phyloP scores from a whole-genome alignment of 768 basidiomycete genomes.

The Russula compacta region DNA sequence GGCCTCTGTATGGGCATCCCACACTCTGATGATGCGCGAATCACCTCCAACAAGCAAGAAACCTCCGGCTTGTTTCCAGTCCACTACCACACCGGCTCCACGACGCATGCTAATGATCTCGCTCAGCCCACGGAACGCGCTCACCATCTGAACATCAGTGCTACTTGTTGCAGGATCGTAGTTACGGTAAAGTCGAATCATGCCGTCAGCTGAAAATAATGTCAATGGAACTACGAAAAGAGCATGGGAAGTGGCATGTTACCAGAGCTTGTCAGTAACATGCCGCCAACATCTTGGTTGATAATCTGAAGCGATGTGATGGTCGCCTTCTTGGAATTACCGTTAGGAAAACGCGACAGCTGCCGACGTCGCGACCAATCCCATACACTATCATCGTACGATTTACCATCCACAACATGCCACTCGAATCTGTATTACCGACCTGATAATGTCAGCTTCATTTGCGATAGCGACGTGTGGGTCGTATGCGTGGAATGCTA shows the following conservation, averaged over 20 bases:
- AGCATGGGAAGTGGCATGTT: conserved; percentile 1
- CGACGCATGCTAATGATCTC: conserved; percentile 68
- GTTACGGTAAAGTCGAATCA: conserved; percentile 85
- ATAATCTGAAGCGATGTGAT: conserved; percentile 88
- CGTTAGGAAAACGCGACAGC: conserved; percentile 80
- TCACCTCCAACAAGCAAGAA: conserved; percentile 87
- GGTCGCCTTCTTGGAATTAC: conserved; percentile 69
- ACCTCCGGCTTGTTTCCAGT: conserved; percentile 89
- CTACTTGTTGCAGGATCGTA: conserved; percentile 70
- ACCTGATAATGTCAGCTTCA: conserved; percentile 83
- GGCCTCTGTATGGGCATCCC: conserved; percentile 91
- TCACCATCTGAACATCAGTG: conserved; percentile 81
- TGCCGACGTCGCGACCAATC: conserved; percentile 83
- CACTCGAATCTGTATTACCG: conserved; percentile 17
- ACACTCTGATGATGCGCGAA: conserved; percentile 77
- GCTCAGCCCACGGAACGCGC: conserved; percentile 82
- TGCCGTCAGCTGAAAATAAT: conserved; percentile 64
- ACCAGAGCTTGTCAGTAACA: conserved; percentile 85
- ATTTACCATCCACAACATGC: conserved; percentile 9
- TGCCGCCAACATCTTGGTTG: conserved; percentile 90
- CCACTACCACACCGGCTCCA: conserved; percentile 77
- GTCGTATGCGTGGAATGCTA: conserved; percentile 91
- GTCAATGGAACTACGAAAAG: not conserved
- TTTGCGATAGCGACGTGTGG: conserved; percentile 81
- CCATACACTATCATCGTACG: conserved; percentile 56